Conservation (phyloP, 345 rosid genomes). For the Pistacia integerrima region DNA sequence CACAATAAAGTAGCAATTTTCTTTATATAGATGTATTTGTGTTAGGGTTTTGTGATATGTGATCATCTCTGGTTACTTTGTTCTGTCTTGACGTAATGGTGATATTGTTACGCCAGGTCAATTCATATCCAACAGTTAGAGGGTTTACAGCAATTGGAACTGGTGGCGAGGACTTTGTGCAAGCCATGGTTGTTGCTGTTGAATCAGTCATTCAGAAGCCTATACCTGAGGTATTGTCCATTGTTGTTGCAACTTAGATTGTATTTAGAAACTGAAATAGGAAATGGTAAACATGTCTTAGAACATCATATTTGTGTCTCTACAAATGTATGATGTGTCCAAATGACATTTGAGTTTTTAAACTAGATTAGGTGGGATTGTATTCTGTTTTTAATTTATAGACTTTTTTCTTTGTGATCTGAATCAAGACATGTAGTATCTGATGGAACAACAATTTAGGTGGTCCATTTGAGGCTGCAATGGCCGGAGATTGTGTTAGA, state of each 20-base stretch:
- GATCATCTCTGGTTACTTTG: not conserved
- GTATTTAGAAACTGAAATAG: too few relatives aligned
- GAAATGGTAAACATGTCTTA: not conserved
- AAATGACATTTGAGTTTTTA: too few relatives aligned
- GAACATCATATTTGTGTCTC: not conserved
- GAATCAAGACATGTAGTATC: not conserved
- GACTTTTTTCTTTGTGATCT: not conserved
- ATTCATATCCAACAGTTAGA: slow-evolving; percentile 90
- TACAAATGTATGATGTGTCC: not conserved
- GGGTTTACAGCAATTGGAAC: slow-evolving; percentile 97
- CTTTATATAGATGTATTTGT: too few relatives aligned
- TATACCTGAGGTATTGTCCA: slow-evolving; percentile 69
- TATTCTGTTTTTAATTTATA: not conserved
- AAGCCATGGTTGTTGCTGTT: slow-evolving; percentile 93
- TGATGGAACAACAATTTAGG: not conserved
- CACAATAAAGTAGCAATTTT: too few relatives aligned
- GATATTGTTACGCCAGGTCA: slow-evolving; percentile 54
- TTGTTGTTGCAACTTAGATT: slow-evolving; percentile 8
- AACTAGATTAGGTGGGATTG: not conserved
- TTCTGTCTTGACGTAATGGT: slow-evolving; percentile 13
- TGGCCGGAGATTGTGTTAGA: not conserved
- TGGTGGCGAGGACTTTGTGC: slow-evolving; percentile 97
- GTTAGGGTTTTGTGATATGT: slow-evolving; percentile 14
- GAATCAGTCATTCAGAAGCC: slow-evolving; percentile 89
- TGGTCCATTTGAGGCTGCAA: not conserved